phyloP scores from a whole-genome alignment of 2,329 filamentous ascomycete genomes.

The Simplicillium sp. region DNA sequence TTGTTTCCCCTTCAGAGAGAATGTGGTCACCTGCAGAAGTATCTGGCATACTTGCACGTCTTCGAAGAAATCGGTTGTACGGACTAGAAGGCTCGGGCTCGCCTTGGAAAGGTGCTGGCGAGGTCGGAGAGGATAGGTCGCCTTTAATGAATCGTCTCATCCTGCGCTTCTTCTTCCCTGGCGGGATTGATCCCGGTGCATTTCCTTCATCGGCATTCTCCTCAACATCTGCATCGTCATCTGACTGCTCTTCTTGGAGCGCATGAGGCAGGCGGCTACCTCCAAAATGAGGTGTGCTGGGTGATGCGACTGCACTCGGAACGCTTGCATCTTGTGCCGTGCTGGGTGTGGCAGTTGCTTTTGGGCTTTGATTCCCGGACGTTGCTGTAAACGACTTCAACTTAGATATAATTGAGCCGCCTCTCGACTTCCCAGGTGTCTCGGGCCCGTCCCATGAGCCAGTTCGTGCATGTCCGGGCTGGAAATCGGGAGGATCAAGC shows the following conservation, averaged over 20 bases:
- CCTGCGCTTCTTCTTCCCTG: conserved; percentile 50
- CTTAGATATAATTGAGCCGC: conserved; percentile 66
- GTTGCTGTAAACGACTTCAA: conserved; percentile 61
- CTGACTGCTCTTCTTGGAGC: conserved; percentile 37
- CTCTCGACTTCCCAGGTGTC: conserved; percentile 43
- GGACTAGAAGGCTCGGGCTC: conserved; percentile 30
- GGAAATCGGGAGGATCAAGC: conserved; percentile 38
- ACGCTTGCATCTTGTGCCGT: conserved; percentile 11
- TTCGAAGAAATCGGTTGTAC: conserved; percentile 42
- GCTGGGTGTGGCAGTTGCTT: conserved; percentile 23
- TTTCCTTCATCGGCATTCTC: conserved; percentile 74
- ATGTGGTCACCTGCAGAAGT: conserved; percentile 49
- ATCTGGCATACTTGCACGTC: conserved; percentile 59
- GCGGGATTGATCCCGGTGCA: conserved; percentile 23
- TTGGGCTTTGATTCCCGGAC: conserved; percentile 34
- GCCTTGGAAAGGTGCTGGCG: conserved; percentile 38
- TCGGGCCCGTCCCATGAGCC: conserved; percentile 62
- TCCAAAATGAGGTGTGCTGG: conserved; percentile 35
- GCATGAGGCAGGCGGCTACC: conserved; percentile 43
- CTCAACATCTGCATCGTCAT: conserved; percentile 62
- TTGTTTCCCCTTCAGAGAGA: conserved; percentile 67
- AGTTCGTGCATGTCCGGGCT: conserved; percentile 45
- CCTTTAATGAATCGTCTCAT: conserved; percentile 46
- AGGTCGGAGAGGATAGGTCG: conserved; percentile 57
- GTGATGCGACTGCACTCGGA: conserved; percentile 22